Base-by-base conservation (phyloP, 495 filamentous ascomycete genomes). In the Penicillium bialowiezense region DNA sequence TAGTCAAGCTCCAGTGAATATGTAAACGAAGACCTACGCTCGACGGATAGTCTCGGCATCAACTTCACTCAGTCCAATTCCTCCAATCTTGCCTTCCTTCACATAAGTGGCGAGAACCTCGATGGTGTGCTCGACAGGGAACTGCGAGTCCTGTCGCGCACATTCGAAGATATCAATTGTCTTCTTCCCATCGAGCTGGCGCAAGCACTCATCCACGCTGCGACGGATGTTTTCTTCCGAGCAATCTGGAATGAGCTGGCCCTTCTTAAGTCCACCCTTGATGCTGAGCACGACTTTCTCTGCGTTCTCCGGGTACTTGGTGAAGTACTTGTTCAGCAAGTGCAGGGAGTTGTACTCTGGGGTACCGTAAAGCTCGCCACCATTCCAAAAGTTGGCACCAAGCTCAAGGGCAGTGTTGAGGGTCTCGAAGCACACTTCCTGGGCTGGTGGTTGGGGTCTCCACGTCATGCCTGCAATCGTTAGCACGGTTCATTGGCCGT, bases 101-200 rank as follows among this genome's bases (percentile, higher is more conserved):
- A 93, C 76, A 55, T 82, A 81, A 59, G 87, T 68, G 19, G 79
- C 76, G 17, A 88, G 67, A 17, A 74, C 60, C 5, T 63, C 61
- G 32, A 87, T 70, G 7, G 78, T 82, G 28, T 77, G 68, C 59
- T 87, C 81, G 33, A 87, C 67, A 1, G 80, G 78, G 35, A 71
- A 74, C 0, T 80, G 79, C 5, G 74, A 75, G 55, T 95, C 90
- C 18, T 89, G 77, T 3, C 91, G 74, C 13, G 86, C 89, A 51
- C 70, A 83, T 67, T 91, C 85, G 53, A 91, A 96, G 44, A 92
- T 80, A 65, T 96, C 90, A 47, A 96, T 68, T 51, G 75, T 84
- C 75, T 93, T 93, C 60, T 83, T 87, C 6, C 85, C 87, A 38
- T 84, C 73, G 36, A 95, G 60, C 15, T 74, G 37, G 14, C 59